Conservation (phyloP, 169 alveolate species). For the Cyclospora cayetanensis region DNA sequence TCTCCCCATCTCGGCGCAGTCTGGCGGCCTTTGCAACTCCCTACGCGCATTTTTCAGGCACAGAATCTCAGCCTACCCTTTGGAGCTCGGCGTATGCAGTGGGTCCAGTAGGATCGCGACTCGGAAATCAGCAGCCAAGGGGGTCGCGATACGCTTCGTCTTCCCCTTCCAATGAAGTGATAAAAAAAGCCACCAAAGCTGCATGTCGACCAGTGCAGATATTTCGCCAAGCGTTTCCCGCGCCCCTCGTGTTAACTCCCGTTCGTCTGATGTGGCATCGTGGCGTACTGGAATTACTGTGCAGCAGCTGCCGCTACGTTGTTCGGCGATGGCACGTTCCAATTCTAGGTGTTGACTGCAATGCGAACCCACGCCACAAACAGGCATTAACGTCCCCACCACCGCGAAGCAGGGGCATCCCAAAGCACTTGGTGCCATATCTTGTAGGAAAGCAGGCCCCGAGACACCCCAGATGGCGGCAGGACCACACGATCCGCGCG, state of each 20-base stretch:
- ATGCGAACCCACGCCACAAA: conserved; percentile 89
- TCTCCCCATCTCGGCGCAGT: no score
- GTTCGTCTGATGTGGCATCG: conserved; percentile 80
- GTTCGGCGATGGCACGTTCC: conserved; percentile 89
- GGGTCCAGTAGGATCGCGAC: no score
- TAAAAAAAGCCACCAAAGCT: no score
- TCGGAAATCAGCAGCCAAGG: no score
- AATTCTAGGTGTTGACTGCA: conserved; percentile 88
- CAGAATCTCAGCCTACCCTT: no score
- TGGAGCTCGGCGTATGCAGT: no score
- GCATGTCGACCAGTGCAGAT: no score
- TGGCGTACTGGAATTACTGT: conserved; percentile 84
- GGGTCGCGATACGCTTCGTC: no score
- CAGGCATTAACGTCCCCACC: conserved; percentile 87
- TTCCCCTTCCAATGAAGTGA: no score
- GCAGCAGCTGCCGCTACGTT: conserved; percentile 90
- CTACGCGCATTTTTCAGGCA: no score
- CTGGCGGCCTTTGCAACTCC: no score
- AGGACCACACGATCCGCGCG: conserved; percentile 58
- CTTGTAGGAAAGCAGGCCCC: conserved; percentile 86
- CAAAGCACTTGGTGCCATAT: conserved; percentile 84
- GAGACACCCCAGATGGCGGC: conserved; percentile 82
- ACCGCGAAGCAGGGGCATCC: conserved; percentile 89
- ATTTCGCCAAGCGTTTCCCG: neutral
- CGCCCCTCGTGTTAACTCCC: neutral